A percentile compares a stretch with the other conserved stretches of the same genome.
phyloP scores from a whole-genome alignment of 1,284 basidiomycete species.

The Violaceomyces palustris region DNA sequence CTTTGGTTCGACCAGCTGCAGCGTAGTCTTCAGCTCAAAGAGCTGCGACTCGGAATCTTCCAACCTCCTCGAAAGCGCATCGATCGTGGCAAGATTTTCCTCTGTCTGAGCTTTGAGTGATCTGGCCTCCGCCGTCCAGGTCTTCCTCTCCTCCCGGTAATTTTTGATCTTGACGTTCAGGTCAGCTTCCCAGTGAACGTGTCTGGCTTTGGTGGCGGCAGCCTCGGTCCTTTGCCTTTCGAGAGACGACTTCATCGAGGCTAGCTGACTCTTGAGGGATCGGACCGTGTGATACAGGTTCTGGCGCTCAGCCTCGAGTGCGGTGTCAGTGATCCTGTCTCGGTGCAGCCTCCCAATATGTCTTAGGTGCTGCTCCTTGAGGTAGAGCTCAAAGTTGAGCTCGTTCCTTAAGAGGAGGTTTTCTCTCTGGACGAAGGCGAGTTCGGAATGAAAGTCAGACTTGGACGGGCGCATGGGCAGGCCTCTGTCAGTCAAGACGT shows the following conservation, averaged over 20 bases:
- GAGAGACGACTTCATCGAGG: slow-evolving; percentile 10
- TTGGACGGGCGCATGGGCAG: slow-evolving; percentile 5
- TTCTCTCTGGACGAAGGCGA: slow-evolving; percentile 32
- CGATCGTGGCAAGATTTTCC: slow-evolving; percentile 15
- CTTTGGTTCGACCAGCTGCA: slow-evolving; percentile 23
- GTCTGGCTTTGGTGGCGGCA: slow-evolving; percentile 26
- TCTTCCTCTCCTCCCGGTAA: slow-evolving; percentile 47
- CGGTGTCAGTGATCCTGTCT: slow-evolving; percentile 45
- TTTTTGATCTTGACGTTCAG: slow-evolving; percentile 45
- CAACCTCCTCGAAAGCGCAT: slow-evolving; percentile 17
- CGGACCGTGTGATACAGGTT: slow-evolving; percentile 46
- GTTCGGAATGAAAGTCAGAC: slow-evolving; percentile 2
- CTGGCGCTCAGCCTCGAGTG: slow-evolving; percentile 49
- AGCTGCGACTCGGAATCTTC: slow-evolving; percentile 35
- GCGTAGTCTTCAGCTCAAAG: slow-evolving; percentile 35
- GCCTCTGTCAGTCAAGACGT: slow-evolving; percentile 6
- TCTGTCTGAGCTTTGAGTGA: slow-evolving; percentile 36
- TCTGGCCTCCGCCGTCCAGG: slow-evolving; percentile 29
- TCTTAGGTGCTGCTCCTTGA: slow-evolving; percentile 51
- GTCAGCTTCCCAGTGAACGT: slow-evolving; percentile 46
- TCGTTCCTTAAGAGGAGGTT: slow-evolving; percentile 46
- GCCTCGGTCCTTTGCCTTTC: slow-evolving; percentile 39
- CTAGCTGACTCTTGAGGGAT: slow-evolving; percentile 25
- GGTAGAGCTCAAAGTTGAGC: slow-evolving; percentile 51
- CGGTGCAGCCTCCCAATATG: slow-evolving; percentile 52